These are phyloP conservation scores for Drosera spatulata DNA, from an alignment of 179 eudicot species.

Conservation along the genomic window DNA sequence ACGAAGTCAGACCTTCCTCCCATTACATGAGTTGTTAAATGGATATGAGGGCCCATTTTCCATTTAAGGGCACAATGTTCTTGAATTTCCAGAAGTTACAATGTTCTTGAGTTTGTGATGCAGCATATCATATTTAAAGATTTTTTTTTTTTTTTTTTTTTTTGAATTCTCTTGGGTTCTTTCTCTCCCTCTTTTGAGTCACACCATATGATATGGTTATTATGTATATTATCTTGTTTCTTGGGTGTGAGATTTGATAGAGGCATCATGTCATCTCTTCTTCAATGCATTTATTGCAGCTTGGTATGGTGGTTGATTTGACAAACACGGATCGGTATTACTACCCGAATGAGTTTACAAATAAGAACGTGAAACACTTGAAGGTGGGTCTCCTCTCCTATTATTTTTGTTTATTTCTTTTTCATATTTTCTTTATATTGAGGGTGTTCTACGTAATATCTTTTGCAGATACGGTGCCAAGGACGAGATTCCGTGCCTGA, in stretches of 20 bases:
- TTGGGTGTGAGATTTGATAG: neutral
- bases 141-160: neutral
- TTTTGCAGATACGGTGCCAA: conserved; percentile 39
- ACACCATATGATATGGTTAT: too few species aligned
- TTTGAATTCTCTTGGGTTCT: neutral
- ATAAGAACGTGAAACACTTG: conserved; percentile 29
- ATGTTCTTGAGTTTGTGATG: neutral
- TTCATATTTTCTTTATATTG: neutral
- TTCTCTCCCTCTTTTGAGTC: too few species aligned
- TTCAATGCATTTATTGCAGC: conserved; percentile 16
- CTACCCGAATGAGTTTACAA: conserved; percentile 24
- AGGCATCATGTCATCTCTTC: neutral
- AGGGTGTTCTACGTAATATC: neutral
- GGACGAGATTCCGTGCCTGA: conserved; percentile 59
- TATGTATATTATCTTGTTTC: neutral
- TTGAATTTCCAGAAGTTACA: too few species aligned
- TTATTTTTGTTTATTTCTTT: neutral
- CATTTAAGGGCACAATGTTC: too few species aligned
- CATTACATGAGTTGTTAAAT: too few species aligned
- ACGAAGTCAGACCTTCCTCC: neutral
- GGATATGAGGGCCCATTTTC: too few species aligned
- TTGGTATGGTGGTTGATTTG: conserved; percentile 53
- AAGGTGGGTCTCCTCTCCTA: conserved; percentile 22
- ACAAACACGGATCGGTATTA: conserved; percentile 54
- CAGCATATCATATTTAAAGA: neutral